Evolutionary conservation across 2,329 filamentous ascomycete genomes (phyloP), one percentile per base, ranked within the genome.

Genomic region (Colletotrichum sp.): DNA sequence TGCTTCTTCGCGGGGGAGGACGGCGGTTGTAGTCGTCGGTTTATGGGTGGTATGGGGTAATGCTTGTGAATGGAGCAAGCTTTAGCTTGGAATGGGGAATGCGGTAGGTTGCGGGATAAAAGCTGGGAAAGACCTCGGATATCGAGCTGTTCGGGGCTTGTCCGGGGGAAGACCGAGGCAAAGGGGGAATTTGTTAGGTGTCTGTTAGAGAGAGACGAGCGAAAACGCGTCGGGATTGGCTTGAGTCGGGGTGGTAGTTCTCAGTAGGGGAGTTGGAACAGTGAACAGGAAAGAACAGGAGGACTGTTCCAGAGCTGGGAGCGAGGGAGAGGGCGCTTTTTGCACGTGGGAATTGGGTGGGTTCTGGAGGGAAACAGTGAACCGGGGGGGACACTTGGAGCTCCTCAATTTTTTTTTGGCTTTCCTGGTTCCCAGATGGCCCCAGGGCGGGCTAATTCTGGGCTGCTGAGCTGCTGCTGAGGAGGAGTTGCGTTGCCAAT

Each of bases 1-100:
- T 92, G 95, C 94, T 95, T 95, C 95, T 90, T 96, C 90, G 95
- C 94, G 82, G 81, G 76, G 76, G 78, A 76, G 75, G 43, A 51
- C 43, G 76, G 70, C 43, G 76, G 70, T 64, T 69, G 66, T 43
- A 69, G 70, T 70, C 47, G 70, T 63, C 51, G 63, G 69, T 62
- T 73, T 67, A 71, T 70, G 71, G 62, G 71, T 51, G 43, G 43
- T 71, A 71, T 69, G 71, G 62, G 71, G 69, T 67, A 67, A 67
- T 62, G 69, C 68, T 57, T 38, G 69, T 36, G 63, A 34, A 66
- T 51, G 54, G 69, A 71, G 51, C 62, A n/a, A n/a, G 18, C n/a
- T 21, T 21, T 51, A 71, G 69, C 69, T 59, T 58, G 68, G 51
- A 64, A 70, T 55, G 69, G 66, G 66, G 66, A 61, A 68, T 61